These are phyloP conservation scores for Peniophora sp. DNA, from an alignment of 1,284 basidiomycete genomes.

Conservation along the genomic window DNA sequence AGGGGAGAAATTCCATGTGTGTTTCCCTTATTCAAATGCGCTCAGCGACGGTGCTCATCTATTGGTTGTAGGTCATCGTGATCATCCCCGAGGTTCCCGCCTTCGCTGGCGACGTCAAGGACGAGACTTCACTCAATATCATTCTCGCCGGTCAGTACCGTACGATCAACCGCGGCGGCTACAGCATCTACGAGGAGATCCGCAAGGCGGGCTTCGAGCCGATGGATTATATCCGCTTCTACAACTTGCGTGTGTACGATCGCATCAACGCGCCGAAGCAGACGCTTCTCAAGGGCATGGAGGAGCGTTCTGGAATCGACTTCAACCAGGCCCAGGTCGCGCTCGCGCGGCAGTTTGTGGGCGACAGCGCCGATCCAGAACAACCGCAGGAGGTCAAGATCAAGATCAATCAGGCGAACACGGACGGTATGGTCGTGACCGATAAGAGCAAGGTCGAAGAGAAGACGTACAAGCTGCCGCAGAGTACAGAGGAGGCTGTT, in stretches of 20 bases:
- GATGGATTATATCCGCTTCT: constrained; percentile 82
- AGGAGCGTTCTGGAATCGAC: constrained; percentile 66
- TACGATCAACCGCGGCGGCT: constrained; percentile 82
- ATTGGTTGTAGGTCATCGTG: constrained; percentile 52
- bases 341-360: constrained; percentile 77
- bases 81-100: constrained; percentile 80
- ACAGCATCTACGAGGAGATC: constrained; percentile 81
- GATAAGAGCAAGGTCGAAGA: constrained; percentile 45
- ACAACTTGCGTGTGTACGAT: constrained; percentile 86
- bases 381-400: constrained; percentile 45
- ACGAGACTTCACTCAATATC: constrained; percentile 59
- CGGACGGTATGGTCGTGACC: constrained; percentile 29
- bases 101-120: constrained; percentile 78
- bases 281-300: constrained; percentile 61
- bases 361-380: constrained; percentile 32
- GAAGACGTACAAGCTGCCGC: constrained; percentile 60
- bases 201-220: constrained; percentile 77
- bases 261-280: constrained; percentile 77
- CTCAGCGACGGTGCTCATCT: background rate
- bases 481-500: constrained; percentile 55
- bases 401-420: constrained; percentile 37
- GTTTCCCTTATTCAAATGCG: background rate
- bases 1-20: constrained; percentile 74
- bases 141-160: constrained; percentile 82
- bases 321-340: constrained; percentile 87